phyloP scores from a whole-genome alignment of 2,329 filamentous ascomycete genomes.

The Colletotrichum liriopes region DNA sequence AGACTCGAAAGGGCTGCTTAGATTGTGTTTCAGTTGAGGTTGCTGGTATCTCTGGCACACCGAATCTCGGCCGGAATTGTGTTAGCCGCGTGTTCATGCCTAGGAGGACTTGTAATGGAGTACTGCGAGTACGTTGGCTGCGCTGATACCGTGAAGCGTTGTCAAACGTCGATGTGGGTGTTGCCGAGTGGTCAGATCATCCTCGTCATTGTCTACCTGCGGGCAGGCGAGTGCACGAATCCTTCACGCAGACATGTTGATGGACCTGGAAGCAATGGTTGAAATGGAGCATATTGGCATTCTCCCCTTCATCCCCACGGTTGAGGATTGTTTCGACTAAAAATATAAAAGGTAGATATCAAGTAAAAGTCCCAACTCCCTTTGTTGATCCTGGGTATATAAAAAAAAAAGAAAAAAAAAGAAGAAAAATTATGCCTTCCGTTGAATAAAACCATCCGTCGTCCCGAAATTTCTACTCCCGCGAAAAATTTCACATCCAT shows the following conservation, averaged over 20 bases:
- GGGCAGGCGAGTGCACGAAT: too few relatives aligned
- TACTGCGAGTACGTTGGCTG: too few relatives aligned
- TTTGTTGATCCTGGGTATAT: constrained; percentile 40
- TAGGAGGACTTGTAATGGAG: too few relatives aligned
- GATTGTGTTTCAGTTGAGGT: too few relatives aligned
- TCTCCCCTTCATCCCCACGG: background rate
- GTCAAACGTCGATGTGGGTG: too few relatives aligned
- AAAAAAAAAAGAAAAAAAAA: constrained; percentile 16
- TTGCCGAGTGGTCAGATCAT: too few relatives aligned
- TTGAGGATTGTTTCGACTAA: background rate
- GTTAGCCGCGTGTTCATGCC: too few relatives aligned
- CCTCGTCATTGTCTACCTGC: too few relatives aligned
- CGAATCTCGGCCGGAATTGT: too few relatives aligned
- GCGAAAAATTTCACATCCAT: constrained; percentile 27
- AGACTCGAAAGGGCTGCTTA: too few relatives aligned
- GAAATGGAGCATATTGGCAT: background rate
- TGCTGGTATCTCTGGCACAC: too few relatives aligned
- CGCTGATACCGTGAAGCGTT: too few relatives aligned
- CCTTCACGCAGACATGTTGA: background rate
- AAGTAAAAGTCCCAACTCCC: constrained; percentile 31
- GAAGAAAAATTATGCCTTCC: constrained; percentile 1
- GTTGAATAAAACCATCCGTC: background rate
- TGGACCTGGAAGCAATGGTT: background rate
- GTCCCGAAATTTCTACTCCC: constrained; percentile 1
- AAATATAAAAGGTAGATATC: background rate